A percentile compares a stretch with the other conserved stretches of the same genome.
Conservation (phyloP, 805 yeast species). For the Candida ipomoeae region DNA sequence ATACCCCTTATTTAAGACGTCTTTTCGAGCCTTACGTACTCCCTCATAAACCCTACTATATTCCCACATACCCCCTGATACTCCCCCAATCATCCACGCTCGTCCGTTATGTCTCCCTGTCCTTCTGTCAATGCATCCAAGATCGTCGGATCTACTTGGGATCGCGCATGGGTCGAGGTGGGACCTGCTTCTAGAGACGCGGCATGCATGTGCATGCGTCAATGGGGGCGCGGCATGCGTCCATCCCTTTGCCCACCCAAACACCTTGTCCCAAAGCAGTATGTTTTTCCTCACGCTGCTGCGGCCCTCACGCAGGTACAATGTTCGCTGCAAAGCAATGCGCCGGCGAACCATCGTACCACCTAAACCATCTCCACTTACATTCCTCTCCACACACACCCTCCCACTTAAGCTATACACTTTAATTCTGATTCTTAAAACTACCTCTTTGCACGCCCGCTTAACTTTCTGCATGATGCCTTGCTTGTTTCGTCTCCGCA, state of each 20-base stretch:
- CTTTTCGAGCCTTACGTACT: too few relatives aligned
- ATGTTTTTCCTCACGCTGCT: neutral
- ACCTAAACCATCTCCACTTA: neutral
- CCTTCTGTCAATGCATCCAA: neutral
- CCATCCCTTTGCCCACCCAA: neutral
- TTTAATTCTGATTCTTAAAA: too few relatives aligned
- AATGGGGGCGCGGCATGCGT: neutral
- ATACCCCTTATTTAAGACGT: too few relatives aligned
- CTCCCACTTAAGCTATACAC: too few relatives aligned
- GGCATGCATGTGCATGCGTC: neutral
- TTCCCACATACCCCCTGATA: too few relatives aligned
- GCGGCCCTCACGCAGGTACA: neutral
- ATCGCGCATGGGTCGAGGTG: neutral
- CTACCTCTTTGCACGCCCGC: too few relatives aligned
- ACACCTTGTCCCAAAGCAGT: neutral
- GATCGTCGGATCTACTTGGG: neutral
- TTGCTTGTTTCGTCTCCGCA: too few relatives aligned
- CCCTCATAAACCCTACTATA: too few relatives aligned
- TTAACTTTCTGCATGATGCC: too few relatives aligned
- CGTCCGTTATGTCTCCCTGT: too few relatives aligned
- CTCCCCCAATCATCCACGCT: too few relatives aligned
- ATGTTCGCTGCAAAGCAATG: neutral
- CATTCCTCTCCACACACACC: neutral
- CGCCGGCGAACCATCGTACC: neutral
- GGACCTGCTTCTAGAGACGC: slow-evolving; percentile 3